These are phyloP conservation scores for Arthrobotrys megalospora DNA, from an alignment of 2,329 filamentous ascomycete species.

Conservation along the genomic window DNA sequence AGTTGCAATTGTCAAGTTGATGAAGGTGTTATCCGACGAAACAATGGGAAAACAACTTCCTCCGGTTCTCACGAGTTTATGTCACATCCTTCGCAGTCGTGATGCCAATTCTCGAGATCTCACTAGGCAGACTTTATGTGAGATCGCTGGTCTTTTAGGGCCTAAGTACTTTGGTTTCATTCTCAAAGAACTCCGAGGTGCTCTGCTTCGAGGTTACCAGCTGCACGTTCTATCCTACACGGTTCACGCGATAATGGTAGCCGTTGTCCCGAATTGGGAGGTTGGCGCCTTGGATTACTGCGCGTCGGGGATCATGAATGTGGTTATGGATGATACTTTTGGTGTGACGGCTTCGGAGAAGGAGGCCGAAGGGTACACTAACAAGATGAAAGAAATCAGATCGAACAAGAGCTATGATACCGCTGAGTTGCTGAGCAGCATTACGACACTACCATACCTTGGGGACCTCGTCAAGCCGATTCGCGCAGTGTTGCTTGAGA, in stretches of 20 bases:
- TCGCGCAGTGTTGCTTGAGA: conserved; percentile 83
- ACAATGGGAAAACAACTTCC: conserved; percentile 83
- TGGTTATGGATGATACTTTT: conserved; percentile 98
- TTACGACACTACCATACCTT: conserved; percentile 81
- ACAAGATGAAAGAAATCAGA: conserved; percentile 97
- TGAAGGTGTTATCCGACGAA: conserved; percentile 82
- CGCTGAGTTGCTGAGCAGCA: conserved; percentile 91
- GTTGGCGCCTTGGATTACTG: conserved; percentile 93
- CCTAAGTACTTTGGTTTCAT: conserved; percentile 90
- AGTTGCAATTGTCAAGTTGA: conserved; percentile 87
- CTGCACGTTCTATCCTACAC: conserved; percentile 96
- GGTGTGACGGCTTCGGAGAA: conserved; percentile 94
- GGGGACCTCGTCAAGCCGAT: conserved; percentile 83
- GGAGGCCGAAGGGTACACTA: conserved; percentile 94
- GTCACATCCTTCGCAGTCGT: conserved; percentile 90
- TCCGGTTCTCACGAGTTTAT: conserved; percentile 89
- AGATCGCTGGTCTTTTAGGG: conserved; percentile 85
- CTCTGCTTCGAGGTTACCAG: conserved; percentile 88
- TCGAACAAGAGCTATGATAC: conserved; percentile 98
- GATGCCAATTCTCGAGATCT: conserved; percentile 90
- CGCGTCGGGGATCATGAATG: conserved; percentile 80
- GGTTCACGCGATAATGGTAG: conserved; percentile 89
- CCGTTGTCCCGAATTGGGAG: conserved; percentile 78
- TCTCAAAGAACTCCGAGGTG: conserved; percentile 88
- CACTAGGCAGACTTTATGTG: conserved; percentile 86